Evolutionary conservation across 805 yeast genomes (phyloP), one percentile per base, ranked within the genome.

Genomic region (Kuraishia capsulata): DNA sequence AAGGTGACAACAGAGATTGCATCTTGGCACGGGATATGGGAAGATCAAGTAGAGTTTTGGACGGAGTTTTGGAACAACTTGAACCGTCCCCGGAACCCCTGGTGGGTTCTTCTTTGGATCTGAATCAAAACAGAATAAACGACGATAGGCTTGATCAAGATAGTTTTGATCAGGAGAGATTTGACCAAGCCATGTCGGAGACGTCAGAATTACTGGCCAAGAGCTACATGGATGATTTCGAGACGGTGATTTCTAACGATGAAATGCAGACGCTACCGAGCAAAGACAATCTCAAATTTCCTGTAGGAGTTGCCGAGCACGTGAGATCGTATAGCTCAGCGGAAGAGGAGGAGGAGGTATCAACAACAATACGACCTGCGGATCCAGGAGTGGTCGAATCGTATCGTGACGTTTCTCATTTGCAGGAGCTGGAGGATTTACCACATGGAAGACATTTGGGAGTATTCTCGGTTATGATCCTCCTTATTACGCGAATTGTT

Each of bases 361-460:
- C 11, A 24, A 8, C 26, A 24, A 24, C 26, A 8, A 8, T 24
- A n/a, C n/a, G n/a, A n/a, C n/a, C n/a, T n/a, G n/a, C n/a, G n/a
- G n/a, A n/a, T n/a, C 26, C 8, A 11, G 26, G 26, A 8, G 8
- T 11, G 26, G 11, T 8, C 11, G 26, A 8, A 23, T 8, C 26
- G 8, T 11, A 8, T 8, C 10, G 26, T 8, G 26, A 23, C 26
- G 21, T 36, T 9, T 25, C 38, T 5, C 38, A 36, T 20, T 24
- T 36, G 17, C 33, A 36, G n/a, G 38, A 36, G 18, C 46, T 52
- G 10, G 78, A 73, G 45, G 78, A 73, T 18, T 57, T 71, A 2
- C 89, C 89, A 1, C 87, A 80, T 46, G 90, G 90, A 1, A 62
- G 90, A 29, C 87, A 81, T 55, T 54, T 83, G 43, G 90, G 90